Conservation (phyloP, 2,329 filamentous ascomycete species). For the Periconia sp. region DNA sequence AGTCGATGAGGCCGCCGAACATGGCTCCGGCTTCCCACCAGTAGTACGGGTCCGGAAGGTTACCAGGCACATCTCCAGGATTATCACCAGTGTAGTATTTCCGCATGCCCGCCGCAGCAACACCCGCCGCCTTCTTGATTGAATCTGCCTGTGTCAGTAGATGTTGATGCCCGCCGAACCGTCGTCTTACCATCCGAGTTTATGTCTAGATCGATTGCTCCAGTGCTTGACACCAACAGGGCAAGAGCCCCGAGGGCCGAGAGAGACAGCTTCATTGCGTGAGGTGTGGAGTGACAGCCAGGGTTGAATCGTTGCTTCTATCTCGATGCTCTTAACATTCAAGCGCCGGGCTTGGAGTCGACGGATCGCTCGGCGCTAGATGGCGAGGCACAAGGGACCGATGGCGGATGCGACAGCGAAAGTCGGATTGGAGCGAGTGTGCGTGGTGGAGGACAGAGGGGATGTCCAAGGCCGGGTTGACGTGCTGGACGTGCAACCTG, state of each 20-base stretch:
- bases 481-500: slow-evolving; percentile 27
- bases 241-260: slow-evolving; percentile 36
- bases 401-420: slow-evolving; percentile 3
- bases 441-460: slow-evolving; percentile 8
- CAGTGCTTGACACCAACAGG: slow-evolving; percentile 36
- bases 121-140: slow-evolving; percentile 66
- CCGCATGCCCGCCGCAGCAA: slow-evolving; percentile 67
- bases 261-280: slow-evolving; percentile 42
- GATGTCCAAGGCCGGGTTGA: slow-evolving; percentile 13
- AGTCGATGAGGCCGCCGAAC: slow-evolving; percentile 48
- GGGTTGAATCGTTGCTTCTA: slow-evolving; percentile 8
- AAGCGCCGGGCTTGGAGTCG: slow-evolving; percentile 30
- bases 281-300: slow-evolving; percentile 18
- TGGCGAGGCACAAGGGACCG: too few species aligned
- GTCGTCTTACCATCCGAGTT: slow-evolving; percentile 31
- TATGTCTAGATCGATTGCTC: slow-evolving; percentile 40
- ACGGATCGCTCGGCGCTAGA: too few species aligned
- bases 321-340: slow-evolving; percentile 22
- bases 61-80: slow-evolving; percentile 64
- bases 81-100: slow-evolving; percentile 69
- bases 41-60: slow-evolving; percentile 55
- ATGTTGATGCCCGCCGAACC: background rate
- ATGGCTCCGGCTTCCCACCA: slow-evolving; percentile 53
- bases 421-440: slow-evolving; percentile 2
- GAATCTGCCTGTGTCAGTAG: slow-evolving; percentile 57